Conservation (phyloP, 441 rosid genomes). For the Euphorbia corollata region DNA sequence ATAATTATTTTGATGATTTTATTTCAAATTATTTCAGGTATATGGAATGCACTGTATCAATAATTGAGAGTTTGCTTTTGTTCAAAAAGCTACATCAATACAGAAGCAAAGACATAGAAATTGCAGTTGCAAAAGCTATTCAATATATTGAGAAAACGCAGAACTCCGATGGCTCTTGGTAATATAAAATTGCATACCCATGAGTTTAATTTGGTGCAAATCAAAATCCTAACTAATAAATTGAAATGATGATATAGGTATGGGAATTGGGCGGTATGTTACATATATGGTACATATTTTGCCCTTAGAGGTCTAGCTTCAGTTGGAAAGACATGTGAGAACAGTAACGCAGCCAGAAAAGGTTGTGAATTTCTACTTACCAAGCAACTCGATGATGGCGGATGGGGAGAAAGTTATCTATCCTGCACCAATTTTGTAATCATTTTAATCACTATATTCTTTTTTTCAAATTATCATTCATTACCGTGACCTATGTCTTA, state of each 20-base stretch:
- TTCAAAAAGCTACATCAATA: conserved; percentile 46
- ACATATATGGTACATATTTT: conserved; percentile 50
- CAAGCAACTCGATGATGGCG: conserved; percentile 41
- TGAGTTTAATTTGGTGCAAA: too few species aligned
- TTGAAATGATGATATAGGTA: conserved; percentile 24
- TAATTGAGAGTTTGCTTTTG: conserved; percentile 38
- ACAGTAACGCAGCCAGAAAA: conserved; percentile 33
- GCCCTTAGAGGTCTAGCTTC: conserved; percentile 40
- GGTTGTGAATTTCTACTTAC: conserved; percentile 47
- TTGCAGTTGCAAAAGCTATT: conserved; percentile 31
- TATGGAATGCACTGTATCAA: conserved; percentile 47
- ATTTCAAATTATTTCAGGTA: conserved; percentile 12
- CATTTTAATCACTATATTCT: too few species aligned
- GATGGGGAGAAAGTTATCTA: conserved; percentile 66
- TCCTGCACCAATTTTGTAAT: conserved; percentile 42
- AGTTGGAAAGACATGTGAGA: conserved; percentile 44
- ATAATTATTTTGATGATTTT: not conserved
- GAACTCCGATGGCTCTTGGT: conserved; percentile 53
- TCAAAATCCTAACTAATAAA: too few species aligned
- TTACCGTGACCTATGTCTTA: too few species aligned
- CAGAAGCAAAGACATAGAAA: conserved; percentile 38
- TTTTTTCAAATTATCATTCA: too few species aligned
- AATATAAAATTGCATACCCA: not conserved
- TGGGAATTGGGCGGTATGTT: conserved; percentile 64
- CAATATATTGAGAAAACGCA: conserved; percentile 34